phyloP scores from a whole-genome alignment of 148 eudicot genomes.

The Nepenthes gracilis region DNA sequence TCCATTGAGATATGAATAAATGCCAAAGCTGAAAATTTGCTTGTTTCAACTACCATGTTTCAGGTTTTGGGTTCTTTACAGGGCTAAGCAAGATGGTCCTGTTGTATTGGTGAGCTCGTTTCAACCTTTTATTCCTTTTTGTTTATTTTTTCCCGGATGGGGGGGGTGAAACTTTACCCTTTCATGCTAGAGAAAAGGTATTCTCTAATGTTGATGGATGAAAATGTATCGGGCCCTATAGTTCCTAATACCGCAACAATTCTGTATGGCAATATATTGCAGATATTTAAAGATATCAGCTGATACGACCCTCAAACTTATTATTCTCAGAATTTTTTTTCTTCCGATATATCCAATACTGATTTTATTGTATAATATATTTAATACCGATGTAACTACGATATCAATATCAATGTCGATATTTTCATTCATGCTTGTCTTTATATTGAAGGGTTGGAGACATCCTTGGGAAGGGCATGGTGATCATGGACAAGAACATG shows the following conservation, averaged over 20 bases:
- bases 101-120: slow-evolving; percentile 75
- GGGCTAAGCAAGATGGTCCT: slow-evolving; percentile 96
- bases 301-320: too few relatives aligned
- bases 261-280: too few relatives aligned
- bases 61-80: slow-evolving; percentile 96
- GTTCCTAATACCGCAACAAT: too few relatives aligned
- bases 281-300: too few relatives aligned
- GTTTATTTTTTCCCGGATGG: not conserved
- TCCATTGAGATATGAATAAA: not conserved
- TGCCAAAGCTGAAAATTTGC: slow-evolving; percentile 2
- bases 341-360: too few relatives aligned
- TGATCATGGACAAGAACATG: slow-evolving; percentile 60
- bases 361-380: too few relatives aligned
- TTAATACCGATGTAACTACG: too few relatives aligned
- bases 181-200: not conserved
- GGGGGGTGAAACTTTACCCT: not conserved
- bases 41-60: slow-evolving; percentile 5
- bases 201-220: not conserved
- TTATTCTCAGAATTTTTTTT: too few relatives aligned
- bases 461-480: slow-evolving; percentile 99
- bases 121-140: not conserved
- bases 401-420: too few relatives aligned
- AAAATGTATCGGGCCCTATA: too few relatives aligned
- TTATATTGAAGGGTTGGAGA: slow-evolving; percentile 63
- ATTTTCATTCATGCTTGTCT: not conserved